Evolutionary conservation across 352 stramenopile genomes (phyloP).

Genomic region (Globisporangium viniferum): DNA sequence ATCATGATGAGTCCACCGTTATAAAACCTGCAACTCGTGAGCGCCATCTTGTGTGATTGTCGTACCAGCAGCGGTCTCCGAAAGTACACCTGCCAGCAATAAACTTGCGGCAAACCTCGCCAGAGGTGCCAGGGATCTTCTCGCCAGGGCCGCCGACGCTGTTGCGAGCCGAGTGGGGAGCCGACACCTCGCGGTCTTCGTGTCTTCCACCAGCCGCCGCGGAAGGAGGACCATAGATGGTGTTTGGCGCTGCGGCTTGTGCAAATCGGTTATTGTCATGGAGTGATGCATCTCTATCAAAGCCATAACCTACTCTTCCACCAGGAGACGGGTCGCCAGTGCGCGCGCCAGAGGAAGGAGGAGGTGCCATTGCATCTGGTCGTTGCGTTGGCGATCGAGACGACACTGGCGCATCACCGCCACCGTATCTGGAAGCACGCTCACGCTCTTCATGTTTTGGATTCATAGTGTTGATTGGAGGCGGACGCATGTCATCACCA

Average conservation of each 20-base stretch:
- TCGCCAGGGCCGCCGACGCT: conserved; percentile 11
- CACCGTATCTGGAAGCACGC: not conserved
- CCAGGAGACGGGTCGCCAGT: not conserved
- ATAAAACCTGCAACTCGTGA: conserved; percentile 8
- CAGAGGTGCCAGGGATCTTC: conserved; percentile 36
- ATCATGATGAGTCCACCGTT: conserved; percentile 3
- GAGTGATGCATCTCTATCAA: conserved; percentile 12
- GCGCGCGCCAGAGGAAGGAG: not conserved
- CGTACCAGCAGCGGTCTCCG: conserved; percentile 83
- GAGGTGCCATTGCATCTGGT: not conserved
- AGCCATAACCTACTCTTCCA: conserved; percentile 8
- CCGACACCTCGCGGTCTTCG: conserved; percentile 9
- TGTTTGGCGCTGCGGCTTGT: not conserved
- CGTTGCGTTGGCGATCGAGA: conserved; percentile 11
- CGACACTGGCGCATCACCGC: not conserved
- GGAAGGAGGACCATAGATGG: not conserved
- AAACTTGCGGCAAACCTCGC: conserved; percentile 79
- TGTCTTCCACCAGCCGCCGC: not conserved
- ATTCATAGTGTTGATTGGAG: conserved; percentile 47
- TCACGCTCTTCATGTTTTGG: not conserved
- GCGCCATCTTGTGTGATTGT: conserved; percentile 6
- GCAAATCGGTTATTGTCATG: conserved; percentile 17
- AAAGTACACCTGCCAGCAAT: conserved; percentile 62
- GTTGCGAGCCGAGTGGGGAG: conserved; percentile 16
- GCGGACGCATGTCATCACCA: conserved; percentile 33